Evolutionary conservation across 2,329 filamentous ascomycete species (phyloP), one percentile per base, ranked within the genome.

Genomic region (Tolypocladium album): DNA sequence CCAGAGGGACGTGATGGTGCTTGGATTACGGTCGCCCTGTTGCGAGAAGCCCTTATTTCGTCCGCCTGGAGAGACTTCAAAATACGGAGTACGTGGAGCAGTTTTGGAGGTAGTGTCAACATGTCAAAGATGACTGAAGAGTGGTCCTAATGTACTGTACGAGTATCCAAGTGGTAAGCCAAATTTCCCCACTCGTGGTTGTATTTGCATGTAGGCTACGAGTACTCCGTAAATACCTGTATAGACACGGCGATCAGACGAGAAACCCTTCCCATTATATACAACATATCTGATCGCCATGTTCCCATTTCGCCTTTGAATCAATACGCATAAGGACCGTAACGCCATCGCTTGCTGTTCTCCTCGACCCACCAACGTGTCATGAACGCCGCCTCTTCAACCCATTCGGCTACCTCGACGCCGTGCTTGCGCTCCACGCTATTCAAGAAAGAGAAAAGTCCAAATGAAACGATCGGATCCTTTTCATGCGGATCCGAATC

Each of bases 351-450:
- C 60, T 67, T 72, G 52, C 64, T 68, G 50, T 74, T 73, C 59
- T 73, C 70, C 53, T 71, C 68, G 0, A 71, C 70, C 61, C 68
- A 72, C 70, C 72, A 73, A 22, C 69, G 62, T 3, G 69, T 67
- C n/a, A 72, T 61, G 38, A 68, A 68, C 3, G 69, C 67, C 1
- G 67, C 72, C 53, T 71, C 69, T 57, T 72, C 66, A 1, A 63
- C 68, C 71, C 71, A 72, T 20, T 65, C 63, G 1, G 70, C 66
- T 3, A 65, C 64, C 4, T 68, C 67, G 2, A 59, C 47, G 6
- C 71, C 67, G 27, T 66, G 62, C 8, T 63, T 52, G 1, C 39
- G n/a, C 27, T 65, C 55, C 0, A 71, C 64, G 3, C 59, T 62
- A 5, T 58, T 56, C 17, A 66, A n/a, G 1, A 72, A 62, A 13